These are phyloP conservation scores for Paramyrothecium roridum DNA, from an alignment of 2,329 filamentous ascomycete genomes.

Conservation along the genomic window DNA sequence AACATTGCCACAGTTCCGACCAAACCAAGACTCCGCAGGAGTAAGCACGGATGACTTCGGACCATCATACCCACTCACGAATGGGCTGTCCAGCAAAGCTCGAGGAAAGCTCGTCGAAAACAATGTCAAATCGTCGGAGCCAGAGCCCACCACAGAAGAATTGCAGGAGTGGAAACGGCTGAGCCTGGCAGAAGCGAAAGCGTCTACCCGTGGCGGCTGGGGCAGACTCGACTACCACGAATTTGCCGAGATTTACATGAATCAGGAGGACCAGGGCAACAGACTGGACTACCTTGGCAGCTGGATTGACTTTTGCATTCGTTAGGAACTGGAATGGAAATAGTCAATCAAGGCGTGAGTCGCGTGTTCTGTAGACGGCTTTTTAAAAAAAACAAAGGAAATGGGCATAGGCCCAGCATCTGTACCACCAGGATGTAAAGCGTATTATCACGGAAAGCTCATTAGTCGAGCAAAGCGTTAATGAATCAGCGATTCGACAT, in stretches of 20 bases:
- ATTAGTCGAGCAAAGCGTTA: not conserved
- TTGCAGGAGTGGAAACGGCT: constrained; percentile 52
- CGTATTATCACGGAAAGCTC: not conserved
- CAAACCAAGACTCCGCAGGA: constrained; percentile 39
- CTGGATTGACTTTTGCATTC: constrained; percentile 84
- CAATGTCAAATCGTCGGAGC: constrained; percentile 1
- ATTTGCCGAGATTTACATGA: constrained; percentile 72
- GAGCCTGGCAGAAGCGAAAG: constrained; percentile 65
- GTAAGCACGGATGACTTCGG: constrained; percentile 7
- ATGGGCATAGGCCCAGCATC: constrained; percentile 1
- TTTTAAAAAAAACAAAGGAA: not conserved
- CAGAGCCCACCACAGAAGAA: constrained; percentile 22
- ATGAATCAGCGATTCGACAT: not conserved
- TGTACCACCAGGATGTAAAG: not conserved
- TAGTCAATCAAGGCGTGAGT: not conserved
- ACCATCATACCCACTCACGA: constrained; percentile 19
- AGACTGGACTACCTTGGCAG: constrained; percentile 77
- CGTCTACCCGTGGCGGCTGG: constrained; percentile 70
- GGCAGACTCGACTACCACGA: constrained; percentile 76
- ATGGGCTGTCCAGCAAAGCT: constrained; percentile 6
- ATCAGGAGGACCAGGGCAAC: constrained; percentile 59
- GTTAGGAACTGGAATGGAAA: constrained; percentile 29
- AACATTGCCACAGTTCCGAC: constrained; percentile 67
- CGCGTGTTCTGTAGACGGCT: no score
- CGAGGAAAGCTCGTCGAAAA: constrained; percentile 4